phyloP scores from a whole-genome alignment of 2,329 filamentous ascomycete genomes.

The Aspergillus vadensis region DNA sequence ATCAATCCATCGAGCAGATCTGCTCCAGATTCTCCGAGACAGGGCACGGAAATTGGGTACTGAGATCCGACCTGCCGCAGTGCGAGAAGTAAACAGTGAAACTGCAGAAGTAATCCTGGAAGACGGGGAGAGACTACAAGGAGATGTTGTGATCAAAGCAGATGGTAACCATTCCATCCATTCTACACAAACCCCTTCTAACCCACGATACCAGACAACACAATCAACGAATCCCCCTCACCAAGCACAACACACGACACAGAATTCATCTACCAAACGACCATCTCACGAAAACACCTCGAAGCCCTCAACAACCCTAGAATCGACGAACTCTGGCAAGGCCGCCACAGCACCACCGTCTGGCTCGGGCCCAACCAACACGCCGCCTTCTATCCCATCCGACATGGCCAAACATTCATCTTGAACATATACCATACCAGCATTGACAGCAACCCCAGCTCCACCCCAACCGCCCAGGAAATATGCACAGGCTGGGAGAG shows the following conservation, averaged over 20 bases:
- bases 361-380: conserved; percentile 7
- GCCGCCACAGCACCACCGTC: neutral
- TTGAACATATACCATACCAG: neutral
- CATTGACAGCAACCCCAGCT: neutral
- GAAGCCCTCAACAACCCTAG: neutral
- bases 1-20: neutral
- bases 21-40: neutral
- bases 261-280: neutral
- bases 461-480: neutral
- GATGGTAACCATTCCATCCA: neutral
- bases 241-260: neutral
- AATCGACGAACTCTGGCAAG: conserved; percentile 1
- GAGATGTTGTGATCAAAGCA: neutral
- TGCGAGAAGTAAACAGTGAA: neutral
- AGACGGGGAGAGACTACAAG: neutral
- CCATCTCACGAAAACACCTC: neutral
- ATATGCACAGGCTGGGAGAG: neutral
- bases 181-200: neutral
- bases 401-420: neutral
- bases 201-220: neutral
- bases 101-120: neutral
- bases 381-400: conserved; percentile 1
- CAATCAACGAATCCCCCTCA: neutral
- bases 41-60: neutral
- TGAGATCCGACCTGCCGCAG: neutral